Evolutionary conservation across 805 yeast genomes (phyloP).

Genomic region (Suhomyces sp.): DNA sequence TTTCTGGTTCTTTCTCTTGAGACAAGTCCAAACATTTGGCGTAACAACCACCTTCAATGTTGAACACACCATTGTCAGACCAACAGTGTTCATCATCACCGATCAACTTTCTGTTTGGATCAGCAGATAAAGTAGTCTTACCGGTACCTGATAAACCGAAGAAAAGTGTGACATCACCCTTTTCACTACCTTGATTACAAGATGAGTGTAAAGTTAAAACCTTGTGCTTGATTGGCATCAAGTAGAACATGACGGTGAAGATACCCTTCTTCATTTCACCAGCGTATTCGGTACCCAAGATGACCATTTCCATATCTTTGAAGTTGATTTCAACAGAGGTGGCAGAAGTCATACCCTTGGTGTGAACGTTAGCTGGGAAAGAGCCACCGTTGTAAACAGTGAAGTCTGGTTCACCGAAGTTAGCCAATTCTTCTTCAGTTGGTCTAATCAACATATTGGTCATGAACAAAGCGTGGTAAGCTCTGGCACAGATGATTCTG

Average conservation of each 20-base stretch:
- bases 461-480: slow-evolving; percentile 98
- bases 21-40: slow-evolving; percentile 92
- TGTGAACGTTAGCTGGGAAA: slow-evolving; percentile 95
- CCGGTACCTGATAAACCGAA: slow-evolving; percentile 98
- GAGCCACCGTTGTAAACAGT: slow-evolving; percentile 98
- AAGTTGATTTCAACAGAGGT: slow-evolving; percentile 96
- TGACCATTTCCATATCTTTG: slow-evolving; percentile 98
- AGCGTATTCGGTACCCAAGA: slow-evolving; percentile 97
- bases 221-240: slow-evolving; percentile 92
- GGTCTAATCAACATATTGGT: slow-evolving; percentile 97
- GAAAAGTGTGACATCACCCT: slow-evolving; percentile 89
- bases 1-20: slow-evolving; percentile 95
- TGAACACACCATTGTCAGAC: slow-evolving; percentile 97
- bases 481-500: slow-evolving; percentile 95
- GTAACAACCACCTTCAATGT: slow-evolving; percentile 99
- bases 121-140: slow-evolving; percentile 95
- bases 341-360: slow-evolving; percentile 95
- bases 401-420: slow-evolving; percentile 96
- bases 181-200: slow-evolving; percentile 80
- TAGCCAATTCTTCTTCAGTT: slow-evolving; percentile 78
- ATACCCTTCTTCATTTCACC: slow-evolving; percentile 99
- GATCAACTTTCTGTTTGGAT: slow-evolving; percentile 86
- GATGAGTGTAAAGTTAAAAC: slow-evolving; percentile 94
- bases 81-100: slow-evolving; percentile 99
- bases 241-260: slow-evolving; percentile 97